Evolutionary conservation across 768 basidiomycete species (phyloP).

Genomic region (Auriscalpium microsporum): DNA sequence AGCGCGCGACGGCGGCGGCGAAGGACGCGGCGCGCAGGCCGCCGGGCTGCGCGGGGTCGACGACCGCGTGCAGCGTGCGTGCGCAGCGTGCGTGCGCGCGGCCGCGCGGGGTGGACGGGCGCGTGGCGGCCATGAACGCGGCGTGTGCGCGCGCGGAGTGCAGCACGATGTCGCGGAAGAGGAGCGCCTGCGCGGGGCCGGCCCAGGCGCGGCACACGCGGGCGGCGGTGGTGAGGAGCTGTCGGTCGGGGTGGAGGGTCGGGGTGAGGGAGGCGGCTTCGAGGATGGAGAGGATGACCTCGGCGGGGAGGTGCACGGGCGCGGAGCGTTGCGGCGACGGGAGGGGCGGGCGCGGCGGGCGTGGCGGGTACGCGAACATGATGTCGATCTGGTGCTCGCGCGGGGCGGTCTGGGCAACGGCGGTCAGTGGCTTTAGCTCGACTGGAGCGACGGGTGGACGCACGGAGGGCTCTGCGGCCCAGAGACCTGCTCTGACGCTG

Average conservation of each 20-base stretch:
- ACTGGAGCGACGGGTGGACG: not conserved
- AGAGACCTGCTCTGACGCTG: not conserved
- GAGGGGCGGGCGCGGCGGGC: not conserved
- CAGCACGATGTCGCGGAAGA: constrained; percentile 52
- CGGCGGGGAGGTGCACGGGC: constrained; percentile 40
- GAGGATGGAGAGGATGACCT: constrained; percentile 55
- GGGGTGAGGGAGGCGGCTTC: constrained; percentile 42
- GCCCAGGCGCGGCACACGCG: constrained; percentile 67
- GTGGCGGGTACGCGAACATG: not conserved
- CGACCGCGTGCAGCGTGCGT: constrained; percentile 47
- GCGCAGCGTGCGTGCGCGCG: constrained; percentile 36
- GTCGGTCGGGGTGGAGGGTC: constrained; percentile 25
- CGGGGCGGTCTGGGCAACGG: not conserved
- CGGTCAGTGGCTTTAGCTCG: not conserved
- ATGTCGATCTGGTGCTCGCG: not conserved
- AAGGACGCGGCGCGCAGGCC: constrained; percentile 49
- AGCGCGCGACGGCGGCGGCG: constrained; percentile 47
- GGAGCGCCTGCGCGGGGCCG: constrained; percentile 49
- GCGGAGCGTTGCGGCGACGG: not conserved
- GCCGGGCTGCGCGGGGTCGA: constrained; percentile 64
- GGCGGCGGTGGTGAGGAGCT: constrained; percentile 38
- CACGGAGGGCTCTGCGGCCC: not conserved
- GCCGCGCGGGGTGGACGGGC: constrained; percentile 38
- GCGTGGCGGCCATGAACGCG: constrained; percentile 45
- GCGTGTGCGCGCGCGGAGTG: constrained; percentile 43